Evolutionary conservation across 768 basidiomycete genomes (phyloP).

Genomic region (Termitomyces sp.): DNA sequence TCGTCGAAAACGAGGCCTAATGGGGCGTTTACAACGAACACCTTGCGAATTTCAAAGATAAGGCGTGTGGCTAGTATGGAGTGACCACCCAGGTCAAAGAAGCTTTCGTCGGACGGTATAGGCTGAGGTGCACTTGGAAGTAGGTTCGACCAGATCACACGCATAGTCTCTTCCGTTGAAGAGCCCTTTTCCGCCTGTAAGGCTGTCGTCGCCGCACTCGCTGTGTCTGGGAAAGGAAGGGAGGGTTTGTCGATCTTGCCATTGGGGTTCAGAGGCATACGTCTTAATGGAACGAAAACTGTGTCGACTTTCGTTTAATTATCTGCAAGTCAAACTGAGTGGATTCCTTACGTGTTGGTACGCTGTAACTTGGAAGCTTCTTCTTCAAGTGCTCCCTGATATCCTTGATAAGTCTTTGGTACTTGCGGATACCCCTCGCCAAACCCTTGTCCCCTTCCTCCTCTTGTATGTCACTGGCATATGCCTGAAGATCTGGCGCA

Average conservation of each 20-base stretch:
- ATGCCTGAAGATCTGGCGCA: constrained; percentile 58
- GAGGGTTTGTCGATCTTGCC: constrained; percentile 99
- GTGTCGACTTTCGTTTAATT: constrained; percentile 3
- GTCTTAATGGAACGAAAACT: constrained; percentile 92
- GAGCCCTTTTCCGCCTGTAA: constrained; percentile 36
- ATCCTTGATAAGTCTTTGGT: constrained; percentile 85
- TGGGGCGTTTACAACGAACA: constrained; percentile 86
- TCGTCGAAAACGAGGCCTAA: constrained; percentile 88
- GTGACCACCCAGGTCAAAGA: constrained; percentile 98
- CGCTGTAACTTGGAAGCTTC: constrained; percentile 91
- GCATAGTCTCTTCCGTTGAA: constrained; percentile 76
- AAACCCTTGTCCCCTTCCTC: constrained; percentile 54
- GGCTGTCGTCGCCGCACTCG: constrained; percentile 45
- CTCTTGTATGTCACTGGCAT: constrained; percentile 62
- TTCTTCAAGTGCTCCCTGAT: constrained; percentile 95
- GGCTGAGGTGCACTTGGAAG: constrained; percentile 74
- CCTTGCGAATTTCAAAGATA: constrained; percentile 93
- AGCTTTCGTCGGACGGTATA: constrained; percentile 87
- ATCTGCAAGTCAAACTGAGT: not conserved
- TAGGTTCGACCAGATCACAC: constrained; percentile 78
- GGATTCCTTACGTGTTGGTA: constrained; percentile 72
- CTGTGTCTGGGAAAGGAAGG: constrained; percentile 97
- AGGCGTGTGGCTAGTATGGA: constrained; percentile 97
- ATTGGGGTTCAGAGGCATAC: constrained; percentile 98
- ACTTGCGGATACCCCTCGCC: constrained; percentile 75